Percentiles rank a stretch among this genome's conserved stretches.
Conservation (phyloP, 2,329 filamentous ascomycete genomes). For the Helotiales sp. region DNA sequence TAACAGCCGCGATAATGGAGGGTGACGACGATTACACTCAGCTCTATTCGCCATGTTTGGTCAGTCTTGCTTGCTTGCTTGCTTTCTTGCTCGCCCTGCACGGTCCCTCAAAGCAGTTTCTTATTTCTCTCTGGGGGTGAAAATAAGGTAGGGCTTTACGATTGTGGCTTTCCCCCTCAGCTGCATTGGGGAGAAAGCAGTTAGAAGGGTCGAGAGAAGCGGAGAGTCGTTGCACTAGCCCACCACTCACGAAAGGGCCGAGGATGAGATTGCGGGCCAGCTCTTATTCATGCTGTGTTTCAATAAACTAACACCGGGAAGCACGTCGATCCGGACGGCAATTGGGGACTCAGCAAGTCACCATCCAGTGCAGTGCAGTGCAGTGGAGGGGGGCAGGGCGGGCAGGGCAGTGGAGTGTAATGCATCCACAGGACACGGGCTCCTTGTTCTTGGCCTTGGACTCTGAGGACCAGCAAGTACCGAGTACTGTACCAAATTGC, state of each 20-base stretch:
- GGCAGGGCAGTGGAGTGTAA: too few relatives aligned
- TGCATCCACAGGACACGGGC: neutral
- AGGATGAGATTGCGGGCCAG: neutral
- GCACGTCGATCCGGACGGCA: slow-evolving; percentile 26
- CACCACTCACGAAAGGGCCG: neutral
- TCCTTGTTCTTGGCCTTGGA: neutral
- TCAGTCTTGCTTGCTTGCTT: too few relatives aligned
- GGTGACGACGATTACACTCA: neutral
- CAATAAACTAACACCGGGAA: slow-evolving; percentile 19
- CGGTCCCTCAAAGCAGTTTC: neutral
- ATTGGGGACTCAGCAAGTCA: slow-evolving; percentile 9
- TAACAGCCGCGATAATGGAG: slow-evolving; percentile 5
- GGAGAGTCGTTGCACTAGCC: neutral
- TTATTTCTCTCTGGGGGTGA: slow-evolving; percentile 19
- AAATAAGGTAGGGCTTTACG: slow-evolving; percentile 32
- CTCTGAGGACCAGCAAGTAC: neutral
- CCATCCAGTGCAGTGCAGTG: too few relatives aligned
- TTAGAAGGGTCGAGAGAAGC: neutral
- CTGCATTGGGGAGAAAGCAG: neutral
- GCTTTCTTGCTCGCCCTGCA: neutral
- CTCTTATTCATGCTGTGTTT: slow-evolving; percentile 5
- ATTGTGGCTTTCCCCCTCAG: slow-evolving; percentile 19
- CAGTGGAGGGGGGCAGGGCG: too few relatives aligned
- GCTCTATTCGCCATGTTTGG: too few relatives aligned
- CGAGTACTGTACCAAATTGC: too few relatives aligned